Base-by-base conservation (phyloP, 176 grass and related monocot genomes). In the Eremochloa ophiuroides region DNA sequence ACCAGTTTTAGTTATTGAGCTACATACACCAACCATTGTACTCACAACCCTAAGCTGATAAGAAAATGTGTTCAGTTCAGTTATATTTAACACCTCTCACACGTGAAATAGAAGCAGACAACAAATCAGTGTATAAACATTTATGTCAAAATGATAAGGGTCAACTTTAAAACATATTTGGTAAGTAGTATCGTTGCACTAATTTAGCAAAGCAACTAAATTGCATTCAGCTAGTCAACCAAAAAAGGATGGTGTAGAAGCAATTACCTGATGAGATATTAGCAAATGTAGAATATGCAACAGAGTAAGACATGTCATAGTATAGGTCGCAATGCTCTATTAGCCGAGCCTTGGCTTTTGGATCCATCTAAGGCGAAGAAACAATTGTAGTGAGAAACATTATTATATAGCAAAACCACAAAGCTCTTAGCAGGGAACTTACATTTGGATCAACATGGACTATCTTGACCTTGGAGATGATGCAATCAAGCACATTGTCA, bases 241-340 rank as follows among this genome's bases (percentile, higher is more conserved):
- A 27, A 17, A 43, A 60, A 40, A 86, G 18, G 5, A 73, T 55
- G 28, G 39, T 34, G 29, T 10, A 29, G 35, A 27, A 80, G 2
- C 43, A 53, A 73, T 86, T 89, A 98, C 90, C 92, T 41, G 30
- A 27, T 26, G 84, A 58, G 65, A 98, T 84, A 75, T 98, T 98
- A 6, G 78, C 75, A 74, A 98, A 98, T 38, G 90, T 91, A 2
- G 92, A 93, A 80, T 98, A 98, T 0, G 86, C 82, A 5, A 98
- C 81, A 1, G 86, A 46, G 27, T 95, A 98, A 0, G 95, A 95
- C 92, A 98, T 98, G 22, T 98, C 88, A 62, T 95, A 98, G 17
- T 98, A 98, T 4, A 91, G 35, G 9, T 93, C 76, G 25, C 90
- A 91, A 18, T 82, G 10, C 34, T 91, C 62, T 51, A 95, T 83